A percentile compares a stretch with the other conserved stretches of the same genome.
These are phyloP conservation scores for Yamadazyma tumulicola DNA, from an alignment of 805 yeast species.

Conservation along the genomic window DNA sequence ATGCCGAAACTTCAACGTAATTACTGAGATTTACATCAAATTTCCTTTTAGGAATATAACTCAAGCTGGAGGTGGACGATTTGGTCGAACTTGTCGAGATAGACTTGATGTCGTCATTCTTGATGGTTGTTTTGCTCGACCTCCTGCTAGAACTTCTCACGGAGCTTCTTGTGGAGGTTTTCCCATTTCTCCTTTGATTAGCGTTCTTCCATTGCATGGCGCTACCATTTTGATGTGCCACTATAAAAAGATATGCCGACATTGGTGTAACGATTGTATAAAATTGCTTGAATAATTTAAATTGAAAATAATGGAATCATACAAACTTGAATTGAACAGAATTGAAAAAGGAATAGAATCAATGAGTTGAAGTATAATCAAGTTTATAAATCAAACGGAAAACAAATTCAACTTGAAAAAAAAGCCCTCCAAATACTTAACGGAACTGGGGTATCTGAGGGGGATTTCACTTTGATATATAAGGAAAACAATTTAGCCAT, in stretches of 20 bases:
- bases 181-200: conserved; percentile 1
- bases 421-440: too few species aligned
- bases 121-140: neutral
- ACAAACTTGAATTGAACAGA: neutral
- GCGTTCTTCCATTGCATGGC: conserved; percentile 2
- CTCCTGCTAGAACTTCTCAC: neutral
- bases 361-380: too few species aligned
- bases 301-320: neutral
- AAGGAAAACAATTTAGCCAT: too few species aligned
- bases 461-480: too few species aligned
- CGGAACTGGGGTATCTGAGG: too few species aligned
- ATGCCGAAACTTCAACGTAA: conserved; percentile 4
- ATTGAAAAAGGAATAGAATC: neutral
- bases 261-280: too few species aligned
- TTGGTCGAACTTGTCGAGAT: conserved; percentile 8
- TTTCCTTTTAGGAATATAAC: conserved; percentile 1
- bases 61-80: conserved; percentile 10
- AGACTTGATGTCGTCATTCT: conserved; percentile 9
- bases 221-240: conserved; percentile 10
- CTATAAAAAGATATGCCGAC: conserved; percentile 14
- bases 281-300: too few species aligned
- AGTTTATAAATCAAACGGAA: too few species aligned
- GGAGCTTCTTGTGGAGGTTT: conserved; percentile 1
- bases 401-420: too few species aligned
- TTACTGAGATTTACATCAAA: conserved; percentile 10